Evolutionary conservation across 2,329 filamentous ascomycete genomes (phyloP).

Genomic region (Botrytis elliptica): DNA sequence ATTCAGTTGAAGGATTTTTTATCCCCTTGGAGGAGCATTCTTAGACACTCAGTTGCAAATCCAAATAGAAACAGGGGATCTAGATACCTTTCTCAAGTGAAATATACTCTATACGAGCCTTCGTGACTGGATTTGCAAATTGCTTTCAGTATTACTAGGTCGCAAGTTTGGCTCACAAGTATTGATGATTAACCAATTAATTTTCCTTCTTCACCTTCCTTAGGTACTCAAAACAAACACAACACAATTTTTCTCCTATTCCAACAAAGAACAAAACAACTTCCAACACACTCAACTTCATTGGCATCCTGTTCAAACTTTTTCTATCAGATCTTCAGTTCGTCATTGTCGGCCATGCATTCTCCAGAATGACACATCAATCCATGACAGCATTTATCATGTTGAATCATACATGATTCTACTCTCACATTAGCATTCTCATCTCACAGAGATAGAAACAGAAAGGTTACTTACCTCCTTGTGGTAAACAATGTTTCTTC

Average conservation of each 20-base stretch:
- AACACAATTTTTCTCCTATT: background rate
- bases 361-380: conserved; percentile 7
- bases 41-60: background rate
- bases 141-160: background rate
- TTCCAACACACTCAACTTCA: background rate
- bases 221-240: background rate
- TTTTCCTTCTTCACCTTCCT: background rate
- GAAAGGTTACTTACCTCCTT: background rate
- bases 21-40: background rate
- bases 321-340: background rate
- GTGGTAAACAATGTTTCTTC: background rate
- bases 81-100: background rate
- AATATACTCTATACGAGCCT: background rate
- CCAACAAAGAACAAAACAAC: background rate
- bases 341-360: background rate
- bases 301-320: background rate
- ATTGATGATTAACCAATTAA: background rate
- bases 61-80: background rate
- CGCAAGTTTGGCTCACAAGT: background rate
- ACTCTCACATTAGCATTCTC: background rate
- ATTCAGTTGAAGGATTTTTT: background rate
- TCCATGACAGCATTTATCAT: conserved; percentile 7
- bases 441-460: background rate
- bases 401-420: conserved; percentile 7
- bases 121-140: too few species aligned